A percentile compares a stretch with the other conserved stretches of the same genome.
phyloP scores from a whole-genome alignment of 1,139 yeast genomes.

The Debaryomyces subglobosus region DNA sequence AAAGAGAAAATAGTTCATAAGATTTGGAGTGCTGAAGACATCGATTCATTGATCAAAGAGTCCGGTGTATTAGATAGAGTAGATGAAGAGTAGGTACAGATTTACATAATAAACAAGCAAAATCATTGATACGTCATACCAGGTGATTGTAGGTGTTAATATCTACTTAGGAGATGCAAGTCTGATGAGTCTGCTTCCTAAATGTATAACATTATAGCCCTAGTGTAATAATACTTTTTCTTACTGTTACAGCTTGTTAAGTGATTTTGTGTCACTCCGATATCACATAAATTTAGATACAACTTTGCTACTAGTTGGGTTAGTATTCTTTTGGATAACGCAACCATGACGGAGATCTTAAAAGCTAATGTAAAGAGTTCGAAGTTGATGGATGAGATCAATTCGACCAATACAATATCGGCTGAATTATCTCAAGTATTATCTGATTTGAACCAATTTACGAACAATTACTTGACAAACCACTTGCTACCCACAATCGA shows the following conservation, averaged over 20 bases:
- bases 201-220: no score
- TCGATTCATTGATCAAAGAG: constrained; percentile 72
- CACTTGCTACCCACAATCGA: constrained; percentile 9
- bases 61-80: constrained; percentile 64
- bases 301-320: not conserved
- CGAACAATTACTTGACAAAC: constrained; percentile 10
- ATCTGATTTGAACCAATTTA: constrained; percentile 9
- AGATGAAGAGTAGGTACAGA: constrained; percentile 24
- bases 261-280: not conserved
- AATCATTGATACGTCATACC: not conserved
- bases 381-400: constrained; percentile 10
- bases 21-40: constrained; percentile 79
- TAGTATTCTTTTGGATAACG: not conserved
- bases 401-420: constrained; percentile 11
- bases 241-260: not conserved
- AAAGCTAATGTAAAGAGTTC: constrained; percentile 1
- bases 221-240: not conserved
- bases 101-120: constrained; percentile 1
- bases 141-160: not conserved
- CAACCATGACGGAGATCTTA: constrained; percentile 8
- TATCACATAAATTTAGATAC: not conserved
- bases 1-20: constrained; percentile 62
- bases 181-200: no score
- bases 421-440: constrained; percentile 9
- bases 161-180: not conserved